A percentile compares a stretch with the other conserved stretches of the same genome.
phyloP scores from a whole-genome alignment of 2,329 filamentous ascomycete species.

The Diaporthe capsici region DNA sequence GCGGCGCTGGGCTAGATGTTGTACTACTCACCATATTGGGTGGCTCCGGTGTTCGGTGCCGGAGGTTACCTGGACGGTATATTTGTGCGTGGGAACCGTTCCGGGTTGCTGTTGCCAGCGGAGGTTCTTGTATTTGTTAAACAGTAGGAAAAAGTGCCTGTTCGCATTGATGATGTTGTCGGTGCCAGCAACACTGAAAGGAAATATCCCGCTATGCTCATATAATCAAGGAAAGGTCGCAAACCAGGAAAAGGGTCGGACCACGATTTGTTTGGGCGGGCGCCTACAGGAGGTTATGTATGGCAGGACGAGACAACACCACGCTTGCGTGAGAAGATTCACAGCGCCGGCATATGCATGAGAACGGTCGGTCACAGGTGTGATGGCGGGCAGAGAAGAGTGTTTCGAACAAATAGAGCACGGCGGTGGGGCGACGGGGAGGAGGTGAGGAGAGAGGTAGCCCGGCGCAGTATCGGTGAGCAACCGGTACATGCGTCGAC shows the following conservation, averaged over 20 bases:
- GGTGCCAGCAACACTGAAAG: conserved; percentile 45
- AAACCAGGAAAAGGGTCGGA: conserved; percentile 56
- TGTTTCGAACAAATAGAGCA: conserved; percentile 38
- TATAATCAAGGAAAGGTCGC: conserved; percentile 54
- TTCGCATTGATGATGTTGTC: conserved; percentile 27
- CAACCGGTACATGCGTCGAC: conserved; percentile 13
- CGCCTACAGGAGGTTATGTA: conserved; percentile 66
- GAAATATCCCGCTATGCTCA: conserved; percentile 52
- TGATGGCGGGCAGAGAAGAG: conserved; percentile 40
- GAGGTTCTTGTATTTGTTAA: conserved; percentile 46
- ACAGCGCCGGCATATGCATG: conserved; percentile 42
- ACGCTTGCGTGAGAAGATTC: conserved; percentile 36
- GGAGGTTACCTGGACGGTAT: conserved; percentile 19
- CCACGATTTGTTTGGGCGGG: conserved; percentile 52
- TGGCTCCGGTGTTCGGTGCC: conserved; percentile 17
- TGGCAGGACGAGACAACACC: conserved; percentile 44
- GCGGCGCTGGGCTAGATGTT: background rate
- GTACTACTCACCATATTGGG: conserved; percentile 52
- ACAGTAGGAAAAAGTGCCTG: conserved; percentile 43
- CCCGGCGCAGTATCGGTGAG: conserved; percentile 35
- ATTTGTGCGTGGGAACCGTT: conserved; percentile 17
- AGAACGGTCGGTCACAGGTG: conserved; percentile 42
- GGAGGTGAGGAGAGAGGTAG: conserved; percentile 35
- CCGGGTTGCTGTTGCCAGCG: conserved; percentile 56
- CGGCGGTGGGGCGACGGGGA: conserved; percentile 35